These are phyloP conservation scores for Tranzscheliella williamsii DNA, from an alignment of 1,284 basidiomycete species.

Conservation along the genomic window DNA sequence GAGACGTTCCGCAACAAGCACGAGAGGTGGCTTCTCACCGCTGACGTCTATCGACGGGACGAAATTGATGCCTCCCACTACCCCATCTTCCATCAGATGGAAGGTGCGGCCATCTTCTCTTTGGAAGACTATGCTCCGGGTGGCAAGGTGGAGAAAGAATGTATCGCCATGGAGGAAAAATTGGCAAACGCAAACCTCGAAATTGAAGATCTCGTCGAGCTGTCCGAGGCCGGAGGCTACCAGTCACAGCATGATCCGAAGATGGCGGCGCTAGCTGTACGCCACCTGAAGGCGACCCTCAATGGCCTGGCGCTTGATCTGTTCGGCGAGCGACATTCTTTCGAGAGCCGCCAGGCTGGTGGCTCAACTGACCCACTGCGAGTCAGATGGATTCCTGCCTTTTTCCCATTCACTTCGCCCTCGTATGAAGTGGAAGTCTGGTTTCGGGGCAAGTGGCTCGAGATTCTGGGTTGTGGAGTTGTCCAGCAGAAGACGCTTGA, in stretches of 20 bases:
- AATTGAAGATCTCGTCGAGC: slow-evolving; percentile 80
- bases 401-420: slow-evolving; percentile 96
- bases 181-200: slow-evolving; percentile 66
- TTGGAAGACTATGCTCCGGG: slow-evolving; percentile 63
- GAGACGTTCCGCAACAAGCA: slow-evolving; percentile 79
- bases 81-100: slow-evolving; percentile 98
- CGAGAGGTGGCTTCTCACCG: slow-evolving; percentile 84
- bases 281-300: slow-evolving; percentile 87
- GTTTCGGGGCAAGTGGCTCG: slow-evolving; percentile 94
- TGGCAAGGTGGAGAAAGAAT: slow-evolving; percentile 64
- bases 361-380: slow-evolving; percentile 68
- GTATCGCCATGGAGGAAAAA: slow-evolving; percentile 67
- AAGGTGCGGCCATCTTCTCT: slow-evolving; percentile 81
- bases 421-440: slow-evolving; percentile 98
- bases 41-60: slow-evolving; percentile 98
- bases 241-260: slow-evolving; percentile 73
- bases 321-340: slow-evolving; percentile 66
- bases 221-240: slow-evolving; percentile 74
- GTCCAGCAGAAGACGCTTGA: slow-evolving; percentile 86
- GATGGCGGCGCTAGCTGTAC: slow-evolving; percentile 68
- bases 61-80: slow-evolving; percentile 97
- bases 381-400: slow-evolving; percentile 95
- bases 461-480: slow-evolving; percentile 92
- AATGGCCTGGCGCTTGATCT: slow-evolving; percentile 84
- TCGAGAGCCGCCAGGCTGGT: slow-evolving; percentile 60